A percentile compares a stretch with the other conserved stretches of the same genome.
Evolutionary conservation across 495 filamentous ascomycete genomes (phyloP).

Genomic region (Neurospora sublineolata): DNA sequence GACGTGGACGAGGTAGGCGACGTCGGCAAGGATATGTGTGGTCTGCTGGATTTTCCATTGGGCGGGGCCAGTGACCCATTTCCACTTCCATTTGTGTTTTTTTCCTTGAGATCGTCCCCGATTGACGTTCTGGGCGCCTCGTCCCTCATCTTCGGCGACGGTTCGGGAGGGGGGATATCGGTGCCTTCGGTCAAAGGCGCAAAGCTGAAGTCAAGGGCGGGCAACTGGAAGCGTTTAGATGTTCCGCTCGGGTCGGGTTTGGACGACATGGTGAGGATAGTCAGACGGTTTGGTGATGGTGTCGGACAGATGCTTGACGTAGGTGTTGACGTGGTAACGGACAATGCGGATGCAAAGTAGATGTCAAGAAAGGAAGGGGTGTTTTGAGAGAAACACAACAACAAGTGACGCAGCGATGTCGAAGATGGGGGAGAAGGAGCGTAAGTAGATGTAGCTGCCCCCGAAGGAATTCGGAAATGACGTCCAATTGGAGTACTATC

Average conservation of each 20-base stretch:
- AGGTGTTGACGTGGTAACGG: not conserved
- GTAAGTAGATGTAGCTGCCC: not conserved
- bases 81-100: not conserved
- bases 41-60: slow-evolving; percentile 21
- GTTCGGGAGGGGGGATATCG: slow-evolving; percentile 43
- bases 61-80: slow-evolving; percentile 7
- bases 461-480: not conserved
- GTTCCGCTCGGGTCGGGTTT: slow-evolving; percentile 9
- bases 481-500: not conserved
- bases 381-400: not conserved
- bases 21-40: slow-evolving; percentile 21
- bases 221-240: slow-evolving; percentile 41
- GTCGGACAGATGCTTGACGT: not conserved
- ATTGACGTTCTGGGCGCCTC: slow-evolving; percentile 25
- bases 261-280: slow-evolving; percentile 13
- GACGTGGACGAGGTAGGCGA: slow-evolving; percentile 16
- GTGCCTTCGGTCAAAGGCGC: slow-evolving; percentile 45
- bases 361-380: not conserved
- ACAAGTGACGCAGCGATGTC: not conserved
- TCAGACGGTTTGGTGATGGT: not conserved
- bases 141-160: slow-evolving; percentile 35
- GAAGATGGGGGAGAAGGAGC: not conserved
- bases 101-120: slow-evolving; percentile 6
- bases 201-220: slow-evolving; percentile 38
- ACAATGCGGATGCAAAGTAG: not conserved